Conservation (phyloP, 2,329 filamentous ascomycete genomes). For the Fusarium compactum region DNA sequence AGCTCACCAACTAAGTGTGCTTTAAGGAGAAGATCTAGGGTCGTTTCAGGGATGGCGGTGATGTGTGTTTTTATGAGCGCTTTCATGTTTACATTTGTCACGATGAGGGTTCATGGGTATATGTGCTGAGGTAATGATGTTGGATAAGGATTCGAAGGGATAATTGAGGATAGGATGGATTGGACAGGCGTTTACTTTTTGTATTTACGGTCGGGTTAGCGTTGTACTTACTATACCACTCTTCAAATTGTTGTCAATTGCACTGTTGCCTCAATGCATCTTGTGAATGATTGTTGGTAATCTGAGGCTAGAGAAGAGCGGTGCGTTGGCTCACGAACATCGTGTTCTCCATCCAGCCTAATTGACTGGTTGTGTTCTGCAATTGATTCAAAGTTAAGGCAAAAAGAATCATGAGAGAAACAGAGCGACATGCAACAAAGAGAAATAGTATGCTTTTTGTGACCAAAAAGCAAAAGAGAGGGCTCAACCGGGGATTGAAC, state of each 20-base stretch:
- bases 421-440: too few relatives aligned
- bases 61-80: background rate
- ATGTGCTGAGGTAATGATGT: background rate
- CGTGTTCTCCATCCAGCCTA: too few relatives aligned
- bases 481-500: slow-evolving; percentile 58
- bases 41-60: background rate
- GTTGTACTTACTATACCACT: slow-evolving; percentile 28
- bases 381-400: too few relatives aligned
- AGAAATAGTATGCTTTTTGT: background rate
- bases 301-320: background rate
- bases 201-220: background rate
- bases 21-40: background rate
- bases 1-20: rapidly evolving
- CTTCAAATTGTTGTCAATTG: background rate
- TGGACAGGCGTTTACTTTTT: background rate
- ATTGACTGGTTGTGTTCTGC: too few relatives aligned
- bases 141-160: background rate
- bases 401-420: too few relatives aligned
- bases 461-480: background rate
- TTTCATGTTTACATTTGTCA: background rate
- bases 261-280: background rate
- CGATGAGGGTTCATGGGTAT: background rate
- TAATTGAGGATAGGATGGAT: background rate
- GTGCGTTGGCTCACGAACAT: too few relatives aligned
- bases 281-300: background rate